Conservation (phyloP, 441 rosid genomes). For the Pelargonium fulgidum region DNA sequence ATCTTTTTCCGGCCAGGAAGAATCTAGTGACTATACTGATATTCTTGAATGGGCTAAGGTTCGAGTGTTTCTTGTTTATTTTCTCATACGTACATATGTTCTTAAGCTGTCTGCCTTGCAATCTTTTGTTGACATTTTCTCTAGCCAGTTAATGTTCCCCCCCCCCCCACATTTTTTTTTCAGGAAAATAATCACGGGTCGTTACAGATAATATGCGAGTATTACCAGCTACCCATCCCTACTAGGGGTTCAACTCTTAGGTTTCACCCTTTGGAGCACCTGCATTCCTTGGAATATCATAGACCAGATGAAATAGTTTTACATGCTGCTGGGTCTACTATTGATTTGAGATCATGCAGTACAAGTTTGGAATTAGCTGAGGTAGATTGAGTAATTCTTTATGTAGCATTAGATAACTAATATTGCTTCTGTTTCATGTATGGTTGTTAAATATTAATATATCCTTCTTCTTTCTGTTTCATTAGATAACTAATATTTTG, state of each 20-base stretch:
- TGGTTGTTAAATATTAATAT: not conserved
- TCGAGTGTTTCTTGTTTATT: constrained; percentile 17
- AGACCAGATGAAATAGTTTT: constrained; percentile 59
- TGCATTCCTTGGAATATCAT: constrained; percentile 70
- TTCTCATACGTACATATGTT: constrained; percentile 4
- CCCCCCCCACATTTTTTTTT: too few species aligned
- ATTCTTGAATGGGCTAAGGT: constrained; percentile 98
- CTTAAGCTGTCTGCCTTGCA: not conserved
- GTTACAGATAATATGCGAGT: constrained; percentile 73
- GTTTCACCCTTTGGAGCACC: constrained; percentile 91
- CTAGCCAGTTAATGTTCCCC: too few species aligned
- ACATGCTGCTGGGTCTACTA: constrained; percentile 54
- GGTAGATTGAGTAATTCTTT: constrained; percentile 36
- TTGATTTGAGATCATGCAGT: constrained; percentile 62
- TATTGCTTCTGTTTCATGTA: constrained; percentile 1
- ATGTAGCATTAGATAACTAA: not conserved
- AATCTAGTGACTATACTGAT: constrained; percentile 51
- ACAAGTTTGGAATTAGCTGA: constrained; percentile 72
- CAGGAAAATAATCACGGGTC: constrained; percentile 80
- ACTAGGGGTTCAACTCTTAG: constrained; percentile 61
- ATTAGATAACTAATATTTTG: too few species aligned
- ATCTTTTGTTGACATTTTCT: not conserved
- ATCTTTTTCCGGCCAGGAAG: constrained; percentile 82
- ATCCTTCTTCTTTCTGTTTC: not conserved
- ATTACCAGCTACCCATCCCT: constrained; percentile 57